These are phyloP conservation scores for Euptelea pleiosperma DNA, from an alignment of 164 flowering plant genomes.

Conservation along the genomic window DNA sequence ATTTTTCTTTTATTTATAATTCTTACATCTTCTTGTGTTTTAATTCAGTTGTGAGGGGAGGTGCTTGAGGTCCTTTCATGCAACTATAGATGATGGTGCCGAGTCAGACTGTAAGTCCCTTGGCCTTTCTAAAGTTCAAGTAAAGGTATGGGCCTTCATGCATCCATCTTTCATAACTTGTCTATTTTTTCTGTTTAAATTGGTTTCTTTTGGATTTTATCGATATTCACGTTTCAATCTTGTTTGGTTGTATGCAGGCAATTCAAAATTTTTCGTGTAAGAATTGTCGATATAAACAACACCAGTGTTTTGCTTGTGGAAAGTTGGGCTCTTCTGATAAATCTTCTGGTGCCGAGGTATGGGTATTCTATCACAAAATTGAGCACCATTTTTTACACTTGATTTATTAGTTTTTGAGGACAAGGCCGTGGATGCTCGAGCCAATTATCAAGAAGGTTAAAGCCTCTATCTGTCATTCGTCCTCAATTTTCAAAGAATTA, in stretches of 20 bases:
- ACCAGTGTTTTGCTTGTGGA: constrained; percentile 87
- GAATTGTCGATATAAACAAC: constrained; percentile 66
- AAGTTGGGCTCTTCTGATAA: constrained; percentile 71
- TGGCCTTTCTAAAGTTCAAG: constrained; percentile 45
- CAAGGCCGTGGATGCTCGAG: too few relatives aligned
- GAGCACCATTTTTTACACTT: too few relatives aligned
- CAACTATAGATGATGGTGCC: constrained; percentile 49
- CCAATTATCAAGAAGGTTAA: too few relatives aligned
- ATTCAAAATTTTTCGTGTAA: constrained; percentile 45
- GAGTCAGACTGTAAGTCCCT: constrained; percentile 57
- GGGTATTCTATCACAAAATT: neutral
- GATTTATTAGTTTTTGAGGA: neutral
- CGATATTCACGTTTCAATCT: neutral
- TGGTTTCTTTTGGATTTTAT: neutral
- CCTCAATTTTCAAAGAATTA: too few relatives aligned
- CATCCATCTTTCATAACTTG: neutral
- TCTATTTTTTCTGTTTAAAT: neutral
- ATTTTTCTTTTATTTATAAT: neutral
- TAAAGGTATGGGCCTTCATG: constrained; percentile 39
- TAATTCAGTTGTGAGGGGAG: constrained; percentile 73
- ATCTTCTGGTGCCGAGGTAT: constrained; percentile 66
- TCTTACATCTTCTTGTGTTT: neutral
- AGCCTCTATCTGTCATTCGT: too few relatives aligned
- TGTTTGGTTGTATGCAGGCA: constrained; percentile 40
- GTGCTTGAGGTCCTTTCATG: constrained; percentile 87